Conservation (phyloP, 2,329 filamentous ascomycete genomes). For the Hymenoscyphus linearis region DNA sequence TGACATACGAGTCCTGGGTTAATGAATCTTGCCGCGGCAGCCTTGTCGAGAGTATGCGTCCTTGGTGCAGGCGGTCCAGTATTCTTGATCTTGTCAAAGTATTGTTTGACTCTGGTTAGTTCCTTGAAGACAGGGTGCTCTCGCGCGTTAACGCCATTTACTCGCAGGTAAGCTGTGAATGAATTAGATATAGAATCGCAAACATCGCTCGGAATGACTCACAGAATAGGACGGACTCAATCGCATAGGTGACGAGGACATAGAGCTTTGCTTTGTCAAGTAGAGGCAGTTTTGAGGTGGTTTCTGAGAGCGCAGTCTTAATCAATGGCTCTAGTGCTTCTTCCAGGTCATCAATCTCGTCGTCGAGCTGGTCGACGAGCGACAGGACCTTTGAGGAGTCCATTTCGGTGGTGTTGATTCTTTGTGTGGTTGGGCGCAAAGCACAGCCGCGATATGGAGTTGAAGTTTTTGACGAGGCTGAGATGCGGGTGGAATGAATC, state of each 20-base stretch:
- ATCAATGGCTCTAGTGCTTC: slow-evolving; percentile 70
- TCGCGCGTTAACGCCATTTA: slow-evolving; percentile 76
- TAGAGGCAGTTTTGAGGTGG: slow-evolving; percentile 76
- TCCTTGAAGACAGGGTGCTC: slow-evolving; percentile 81
- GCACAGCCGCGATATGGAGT: background rate
- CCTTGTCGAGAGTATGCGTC: slow-evolving; percentile 56
- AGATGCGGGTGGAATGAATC: background rate
- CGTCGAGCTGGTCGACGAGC: slow-evolving; percentile 52
- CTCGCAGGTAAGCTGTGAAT: slow-evolving; percentile 61
- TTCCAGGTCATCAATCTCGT: slow-evolving; percentile 74
- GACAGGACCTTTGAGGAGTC: slow-evolving; percentile 33
- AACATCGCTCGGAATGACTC: slow-evolving; percentile 28
- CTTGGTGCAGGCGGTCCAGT: slow-evolving; percentile 59
- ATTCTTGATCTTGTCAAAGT: slow-evolving; percentile 85
- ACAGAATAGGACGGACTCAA: slow-evolving; percentile 90
- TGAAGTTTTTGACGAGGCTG: slow-evolving; percentile 3
- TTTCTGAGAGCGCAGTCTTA: slow-evolving; percentile 55
- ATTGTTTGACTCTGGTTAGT: slow-evolving; percentile 79
- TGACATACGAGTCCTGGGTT: slow-evolving; percentile 67
- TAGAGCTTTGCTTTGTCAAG: slow-evolving; percentile 93
- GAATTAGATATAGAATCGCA: background rate
- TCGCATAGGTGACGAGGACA: slow-evolving; percentile 78
- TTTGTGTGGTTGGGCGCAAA: background rate
- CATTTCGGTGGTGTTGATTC: slow-evolving; percentile 32
- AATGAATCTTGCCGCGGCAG: slow-evolving; percentile 75